Evolutionary conservation across 1,284 basidiomycete genomes (phyloP).

Genomic region (Pseudozyma sp.): DNA sequence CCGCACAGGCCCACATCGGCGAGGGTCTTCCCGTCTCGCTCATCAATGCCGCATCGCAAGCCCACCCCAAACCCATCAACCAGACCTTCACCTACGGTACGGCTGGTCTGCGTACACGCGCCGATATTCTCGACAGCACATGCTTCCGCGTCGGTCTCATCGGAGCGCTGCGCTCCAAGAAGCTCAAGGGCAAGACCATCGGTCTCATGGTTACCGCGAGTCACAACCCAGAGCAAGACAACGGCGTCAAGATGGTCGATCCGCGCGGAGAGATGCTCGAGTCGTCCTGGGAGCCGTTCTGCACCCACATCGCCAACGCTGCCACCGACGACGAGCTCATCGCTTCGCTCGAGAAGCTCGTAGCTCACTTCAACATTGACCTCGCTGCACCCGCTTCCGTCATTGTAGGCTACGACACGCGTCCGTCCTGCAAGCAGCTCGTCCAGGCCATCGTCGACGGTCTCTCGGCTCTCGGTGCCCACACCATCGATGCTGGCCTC

Average conservation of each 20-base stretch:
- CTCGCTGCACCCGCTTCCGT: constrained; percentile 81
- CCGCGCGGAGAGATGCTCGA: constrained; percentile 99
- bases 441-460: constrained; percentile 86
- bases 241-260: constrained; percentile 98
- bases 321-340: constrained; percentile 79
- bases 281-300: constrained; percentile 89
- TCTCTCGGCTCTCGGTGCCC: constrained; percentile 75
- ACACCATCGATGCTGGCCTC: constrained; percentile 74
- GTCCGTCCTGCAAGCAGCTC: constrained; percentile 87
- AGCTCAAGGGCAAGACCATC: constrained; percentile 86
- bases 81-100: constrained; percentile 86
- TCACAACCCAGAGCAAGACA: constrained; percentile 97
- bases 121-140: constrained; percentile 85
- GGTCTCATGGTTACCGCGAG: constrained; percentile 99
- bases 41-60: constrained; percentile 52
- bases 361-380: constrained; percentile 81
- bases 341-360: constrained; percentile 76
- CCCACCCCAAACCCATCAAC: constrained; percentile 71
- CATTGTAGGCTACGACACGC: constrained; percentile 91
- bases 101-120: constrained; percentile 93
- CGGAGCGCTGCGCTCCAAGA: constrained; percentile 89
- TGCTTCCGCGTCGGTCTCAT: constrained; percentile 92
- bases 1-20: constrained; percentile 46
- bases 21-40: constrained; percentile 47
- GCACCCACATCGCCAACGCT: constrained; percentile 90